Conservation (phyloP, 352 stramenopile genomes). For the Globisporangium alternatum region DNA sequence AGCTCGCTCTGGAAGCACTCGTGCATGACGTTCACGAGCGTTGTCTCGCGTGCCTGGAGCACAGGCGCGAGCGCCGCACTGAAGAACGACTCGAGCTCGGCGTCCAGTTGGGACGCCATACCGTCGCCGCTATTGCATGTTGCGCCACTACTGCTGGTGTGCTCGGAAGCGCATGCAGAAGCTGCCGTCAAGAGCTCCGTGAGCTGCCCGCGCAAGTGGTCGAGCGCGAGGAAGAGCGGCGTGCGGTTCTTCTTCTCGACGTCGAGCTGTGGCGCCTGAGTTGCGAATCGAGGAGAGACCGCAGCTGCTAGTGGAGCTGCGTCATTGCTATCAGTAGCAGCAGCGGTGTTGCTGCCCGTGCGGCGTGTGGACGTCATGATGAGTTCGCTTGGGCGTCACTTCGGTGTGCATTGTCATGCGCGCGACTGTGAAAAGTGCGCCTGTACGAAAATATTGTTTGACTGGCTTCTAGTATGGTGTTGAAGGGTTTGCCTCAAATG, state of each 20-base stretch:
- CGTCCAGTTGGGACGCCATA: conserved; percentile 8
- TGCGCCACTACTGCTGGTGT: background rate
- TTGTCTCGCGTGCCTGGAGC: conserved; percentile 55
- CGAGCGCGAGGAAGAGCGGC: conserved; percentile 9
- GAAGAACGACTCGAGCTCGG: conserved; percentile 46
- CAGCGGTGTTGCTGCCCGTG: background rate
- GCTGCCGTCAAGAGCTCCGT: background rate
- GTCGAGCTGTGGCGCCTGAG: conserved; percentile 7
- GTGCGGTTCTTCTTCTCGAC: conserved; percentile 7
- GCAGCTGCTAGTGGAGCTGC: background rate
- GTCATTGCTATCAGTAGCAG: background rate
- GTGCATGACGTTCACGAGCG: conserved; percentile 57
- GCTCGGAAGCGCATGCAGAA: background rate
- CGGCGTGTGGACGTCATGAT: background rate
- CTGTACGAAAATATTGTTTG: no score
- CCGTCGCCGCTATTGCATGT: no score
- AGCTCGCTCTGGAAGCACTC: conserved; percentile 52
- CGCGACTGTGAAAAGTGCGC: no score
- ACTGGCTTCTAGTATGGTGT: no score
- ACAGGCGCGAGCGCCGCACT: conserved; percentile 29
- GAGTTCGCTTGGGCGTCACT: background rate
- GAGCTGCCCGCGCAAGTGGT: background rate
- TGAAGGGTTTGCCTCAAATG: no score
- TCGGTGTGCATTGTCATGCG: background rate
- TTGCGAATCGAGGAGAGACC: conserved; percentile 4